These are phyloP conservation scores for Cicer arietinum DNA, from an alignment of 306 rosid genomes.

Conservation along the genomic window DNA sequence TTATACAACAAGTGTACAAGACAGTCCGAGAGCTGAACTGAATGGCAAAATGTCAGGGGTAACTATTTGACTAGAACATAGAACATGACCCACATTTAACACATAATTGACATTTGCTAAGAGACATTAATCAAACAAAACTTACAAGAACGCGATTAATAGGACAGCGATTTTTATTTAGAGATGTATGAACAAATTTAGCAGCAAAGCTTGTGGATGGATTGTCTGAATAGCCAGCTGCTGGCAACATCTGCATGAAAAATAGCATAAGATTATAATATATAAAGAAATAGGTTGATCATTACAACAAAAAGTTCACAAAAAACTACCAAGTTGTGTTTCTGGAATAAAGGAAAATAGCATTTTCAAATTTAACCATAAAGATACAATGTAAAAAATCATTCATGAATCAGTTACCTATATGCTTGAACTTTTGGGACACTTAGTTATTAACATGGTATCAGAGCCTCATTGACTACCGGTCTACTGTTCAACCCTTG, in stretches of 20 bases:
- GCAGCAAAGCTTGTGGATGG: slow-evolving; percentile 96
- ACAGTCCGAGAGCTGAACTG: not conserved
- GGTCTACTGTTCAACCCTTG: slow-evolving; percentile 1
- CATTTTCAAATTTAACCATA: slow-evolving; percentile 15
- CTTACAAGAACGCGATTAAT: slow-evolving; percentile 94
- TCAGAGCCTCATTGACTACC: not conserved
- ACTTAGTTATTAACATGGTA: not conserved
- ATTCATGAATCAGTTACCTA: slow-evolving; percentile 9
- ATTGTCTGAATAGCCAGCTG: slow-evolving; percentile 89
- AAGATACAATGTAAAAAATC: not conserved
- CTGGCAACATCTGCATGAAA: slow-evolving; percentile 80
- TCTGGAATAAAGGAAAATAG: slow-evolving; percentile 25
- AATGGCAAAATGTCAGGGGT: slow-evolving; percentile 11
- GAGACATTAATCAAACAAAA: not conserved
- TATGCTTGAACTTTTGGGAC: not conserved
- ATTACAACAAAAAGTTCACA: slow-evolving; percentile 15
- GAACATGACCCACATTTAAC: not conserved
- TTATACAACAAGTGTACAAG: not conserved
- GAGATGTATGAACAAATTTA: slow-evolving; percentile 94
- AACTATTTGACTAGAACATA: not conserved
- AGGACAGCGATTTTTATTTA: slow-evolving; percentile 92
- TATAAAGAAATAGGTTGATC: slow-evolving; percentile 1
- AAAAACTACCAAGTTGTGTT: not conserved
- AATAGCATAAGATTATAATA: slow-evolving; percentile 36
- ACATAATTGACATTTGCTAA: slow-evolving; percentile 6